Base-by-base conservation (phyloP, 2,329 filamentous ascomycete genomes). In the Magnaporthiopsis rhizophila region DNA sequence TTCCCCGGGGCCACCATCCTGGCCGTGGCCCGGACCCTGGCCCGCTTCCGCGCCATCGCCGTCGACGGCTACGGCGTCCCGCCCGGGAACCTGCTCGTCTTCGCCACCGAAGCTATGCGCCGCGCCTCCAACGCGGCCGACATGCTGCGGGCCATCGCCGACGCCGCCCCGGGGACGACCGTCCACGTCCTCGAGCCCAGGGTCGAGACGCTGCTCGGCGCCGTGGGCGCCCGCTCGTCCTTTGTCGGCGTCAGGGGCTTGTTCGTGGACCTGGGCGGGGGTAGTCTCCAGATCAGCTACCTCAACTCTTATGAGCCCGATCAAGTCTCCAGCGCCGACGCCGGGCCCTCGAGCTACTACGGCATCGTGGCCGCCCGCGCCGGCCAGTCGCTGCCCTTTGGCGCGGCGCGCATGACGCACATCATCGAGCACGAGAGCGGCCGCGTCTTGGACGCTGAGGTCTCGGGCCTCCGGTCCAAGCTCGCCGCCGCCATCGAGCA, bases 21-120 rank as follows among this genome's bases (percentile, higher is more conserved):
- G 1, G 76, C 81, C n/a, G 90, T 97, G 13, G 77, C 90, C 6
- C 76, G 82, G 38, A 85, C 86, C 2, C 77, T 97, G 13, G 78
- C 83, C 28, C 86, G 86, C 34, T 97, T 97, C 79, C 86, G 86
- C 66, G 79, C 79, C 32, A 89, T 90, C 62, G 94, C 92, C 65
- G 65, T 73, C 26, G 72, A 81, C 64, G 84, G 88, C 65, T 91
- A 91, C 71, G 80, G 81, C 24, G 91, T 97, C 0, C 85, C 85
- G 0, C 72, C 80, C 0, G 69, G 75, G 45, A 87, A 92, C 67
- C 84, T 94, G 66, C 83, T 85, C 26, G 84, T 97, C 12, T 85
- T 97, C 58, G 93, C 92, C 26, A 97, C 93, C 0, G 93, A 97
- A 75, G 93, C 93, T 4, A 95, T 93, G 73, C 86, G 93, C 59